Percentiles rank a stretch among this genome's conserved stretches.
These are phyloP conservation scores for Eucalyptus brandiana DNA, from an alignment of 345 rosid genomes.

Conservation along the genomic window DNA sequence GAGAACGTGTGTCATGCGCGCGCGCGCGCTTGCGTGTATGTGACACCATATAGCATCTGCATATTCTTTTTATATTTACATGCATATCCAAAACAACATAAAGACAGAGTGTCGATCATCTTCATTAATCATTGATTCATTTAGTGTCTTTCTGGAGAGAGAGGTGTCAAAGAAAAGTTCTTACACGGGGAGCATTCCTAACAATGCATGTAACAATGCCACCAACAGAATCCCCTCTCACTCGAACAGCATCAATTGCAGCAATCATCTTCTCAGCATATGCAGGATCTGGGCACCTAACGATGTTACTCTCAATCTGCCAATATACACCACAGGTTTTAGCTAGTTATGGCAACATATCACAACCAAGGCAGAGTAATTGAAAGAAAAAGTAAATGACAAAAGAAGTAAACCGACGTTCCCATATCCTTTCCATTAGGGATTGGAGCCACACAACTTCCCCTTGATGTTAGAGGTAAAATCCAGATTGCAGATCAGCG, in stretches of 20 bases:
- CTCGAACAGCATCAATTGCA: slow-evolving; percentile 78
- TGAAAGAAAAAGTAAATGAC: neutral
- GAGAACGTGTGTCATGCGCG: neutral
- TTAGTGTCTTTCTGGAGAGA: neutral
- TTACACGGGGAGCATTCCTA: slow-evolving; percentile 83
- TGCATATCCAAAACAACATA: neutral
- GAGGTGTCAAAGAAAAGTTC: neutral
- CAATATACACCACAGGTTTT: neutral
- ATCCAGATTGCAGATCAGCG: neutral
- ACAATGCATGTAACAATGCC: slow-evolving; percentile 95
- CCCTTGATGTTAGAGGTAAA: neutral
- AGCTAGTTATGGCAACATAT: neutral
- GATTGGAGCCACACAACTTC: neutral
- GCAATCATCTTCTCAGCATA: slow-evolving; percentile 98
- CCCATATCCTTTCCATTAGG: neutral
- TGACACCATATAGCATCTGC: neutral
- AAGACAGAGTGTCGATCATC: neutral
- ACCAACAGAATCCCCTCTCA: slow-evolving; percentile 85
- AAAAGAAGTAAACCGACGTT: neutral
- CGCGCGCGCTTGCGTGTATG: rapidly evolving
- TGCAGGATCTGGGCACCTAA: slow-evolving; percentile 92
- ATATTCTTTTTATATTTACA: neutral
- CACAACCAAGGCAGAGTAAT: neutral
- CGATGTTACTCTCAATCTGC: slow-evolving; percentile 92
- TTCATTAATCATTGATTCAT: neutral